Conservation (phyloP, 2,329 filamentous ascomycete species). For the Lecanicillium sp. region DNA sequence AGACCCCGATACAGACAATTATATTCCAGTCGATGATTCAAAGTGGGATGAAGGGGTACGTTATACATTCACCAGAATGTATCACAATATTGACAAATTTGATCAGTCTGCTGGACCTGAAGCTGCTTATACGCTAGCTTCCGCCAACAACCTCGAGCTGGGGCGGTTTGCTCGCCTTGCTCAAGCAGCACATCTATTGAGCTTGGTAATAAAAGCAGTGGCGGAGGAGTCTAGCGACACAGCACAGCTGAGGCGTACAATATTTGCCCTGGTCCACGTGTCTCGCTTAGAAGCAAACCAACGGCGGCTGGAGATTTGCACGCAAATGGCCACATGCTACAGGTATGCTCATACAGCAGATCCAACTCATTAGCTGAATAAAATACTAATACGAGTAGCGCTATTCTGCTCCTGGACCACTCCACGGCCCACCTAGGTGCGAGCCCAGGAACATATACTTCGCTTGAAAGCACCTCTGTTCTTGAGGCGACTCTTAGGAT, state of each 20-base stretch:
- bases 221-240: constrained; percentile 7
- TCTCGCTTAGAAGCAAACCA: constrained; percentile 13
- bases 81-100: not conserved
- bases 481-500: constrained; percentile 1
- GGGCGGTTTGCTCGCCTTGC: constrained; percentile 16
- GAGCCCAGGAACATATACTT: too few relatives aligned
- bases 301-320: constrained; percentile 15
- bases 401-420: constrained; percentile 6
- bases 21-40: constrained; percentile 13
- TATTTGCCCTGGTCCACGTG: constrained; percentile 15
- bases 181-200: constrained; percentile 18
- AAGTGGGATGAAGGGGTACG: constrained; percentile 15
- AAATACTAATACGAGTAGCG: not conserved
- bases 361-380: not conserved
- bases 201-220: constrained; percentile 13
- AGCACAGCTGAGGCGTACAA: constrained; percentile 14
- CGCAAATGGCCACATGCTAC: constrained; percentile 16
- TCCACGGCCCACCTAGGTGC: not conserved
- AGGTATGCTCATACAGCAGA: constrained; percentile 15
- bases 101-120: not conserved
- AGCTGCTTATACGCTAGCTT: constrained; percentile 9
- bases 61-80: too few relatives aligned
- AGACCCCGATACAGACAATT: constrained; percentile 12
- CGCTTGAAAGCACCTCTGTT: not conserved
- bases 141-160: constrained; percentile 12